phyloP scores from a whole-genome alignment of 2,329 filamentous ascomycete species.

The Ophiostoma perfectum region DNA sequence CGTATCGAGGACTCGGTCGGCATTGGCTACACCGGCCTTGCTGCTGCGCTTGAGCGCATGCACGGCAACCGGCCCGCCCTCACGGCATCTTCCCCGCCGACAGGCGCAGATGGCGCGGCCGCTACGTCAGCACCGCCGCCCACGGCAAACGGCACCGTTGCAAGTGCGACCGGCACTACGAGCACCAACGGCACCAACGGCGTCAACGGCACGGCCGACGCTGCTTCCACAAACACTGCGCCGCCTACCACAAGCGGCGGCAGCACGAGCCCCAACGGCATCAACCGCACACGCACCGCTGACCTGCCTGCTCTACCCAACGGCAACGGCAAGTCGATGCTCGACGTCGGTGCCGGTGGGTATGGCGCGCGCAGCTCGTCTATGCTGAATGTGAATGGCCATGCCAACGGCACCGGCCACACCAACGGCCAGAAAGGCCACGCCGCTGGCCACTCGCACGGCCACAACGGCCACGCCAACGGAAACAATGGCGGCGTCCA shows the following conservation, averaged over 20 bases:
- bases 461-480: background rate
- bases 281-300: background rate
- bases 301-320: constrained; percentile 1
- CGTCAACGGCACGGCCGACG: background rate
- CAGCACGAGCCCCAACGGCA: background rate
- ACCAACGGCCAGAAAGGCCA: constrained; percentile 3
- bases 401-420: background rate
- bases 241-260: background rate
- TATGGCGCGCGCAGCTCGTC: constrained; percentile 16
- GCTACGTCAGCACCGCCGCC: background rate
- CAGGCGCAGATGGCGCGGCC: background rate
- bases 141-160: constrained; percentile 14
- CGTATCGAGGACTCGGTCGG: constrained; percentile 56
- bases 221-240: background rate
- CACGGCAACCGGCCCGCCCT: constrained; percentile 32
- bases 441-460: background rate
- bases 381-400: constrained; percentile 10
- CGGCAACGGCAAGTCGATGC: constrained; percentile 16
- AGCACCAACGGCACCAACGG: background rate
- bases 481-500: constrained; percentile 13
- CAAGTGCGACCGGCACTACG: too few relatives aligned
- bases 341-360: constrained; percentile 18
- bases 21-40: constrained; percentile 62
- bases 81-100: background rate
- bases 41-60: constrained; percentile 56